phyloP scores from a whole-genome alignment of 208 protist genomes.

The Leishmania mexicana region DNA sequence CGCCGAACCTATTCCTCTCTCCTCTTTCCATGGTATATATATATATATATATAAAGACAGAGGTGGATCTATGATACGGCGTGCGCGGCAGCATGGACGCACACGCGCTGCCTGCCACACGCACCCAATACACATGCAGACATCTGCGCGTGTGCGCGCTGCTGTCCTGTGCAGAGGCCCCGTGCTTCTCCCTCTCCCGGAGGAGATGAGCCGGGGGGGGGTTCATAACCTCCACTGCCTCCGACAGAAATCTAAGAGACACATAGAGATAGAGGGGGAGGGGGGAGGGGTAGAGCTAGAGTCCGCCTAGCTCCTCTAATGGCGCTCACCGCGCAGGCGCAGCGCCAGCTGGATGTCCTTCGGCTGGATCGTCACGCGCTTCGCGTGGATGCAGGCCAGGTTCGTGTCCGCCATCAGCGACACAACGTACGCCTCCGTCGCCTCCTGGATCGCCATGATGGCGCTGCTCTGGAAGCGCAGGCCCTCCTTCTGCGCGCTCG shows the following conservation, averaged over 20 bases:
- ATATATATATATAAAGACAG: slow-evolving; percentile 13
- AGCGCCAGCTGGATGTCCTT: slow-evolving; percentile 77
- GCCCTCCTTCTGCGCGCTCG: slow-evolving; percentile 71
- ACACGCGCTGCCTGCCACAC: neutral
- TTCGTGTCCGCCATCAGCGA: slow-evolving; percentile 93
- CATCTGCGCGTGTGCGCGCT: too few species aligned
- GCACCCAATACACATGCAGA: too few species aligned
- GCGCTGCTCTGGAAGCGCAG: slow-evolving; percentile 89
- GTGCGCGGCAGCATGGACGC: too few species aligned
- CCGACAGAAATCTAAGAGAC: neutral
- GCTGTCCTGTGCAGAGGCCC: too few species aligned
- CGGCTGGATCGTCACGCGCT: slow-evolving; percentile 85
- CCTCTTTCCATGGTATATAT: neutral
- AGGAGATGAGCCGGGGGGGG: too few species aligned
- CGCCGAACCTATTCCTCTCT: too few species aligned
- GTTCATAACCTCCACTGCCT: too few species aligned
- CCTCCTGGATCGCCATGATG: slow-evolving; percentile 89
- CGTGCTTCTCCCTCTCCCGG: too few species aligned
- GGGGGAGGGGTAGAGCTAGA: neutral
- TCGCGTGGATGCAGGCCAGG: slow-evolving; percentile 87
- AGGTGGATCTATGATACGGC: slow-evolving; percentile 19
- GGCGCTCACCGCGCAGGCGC: slow-evolving; percentile 65
- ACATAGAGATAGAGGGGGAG: slow-evolving; percentile 3
- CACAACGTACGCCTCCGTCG: slow-evolving; percentile 92
- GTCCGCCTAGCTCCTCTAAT: slow-evolving; percentile 21